phyloP scores from a whole-genome alignment of 2,329 filamentous ascomycete species.

The Tolypocladium tropicale region DNA sequence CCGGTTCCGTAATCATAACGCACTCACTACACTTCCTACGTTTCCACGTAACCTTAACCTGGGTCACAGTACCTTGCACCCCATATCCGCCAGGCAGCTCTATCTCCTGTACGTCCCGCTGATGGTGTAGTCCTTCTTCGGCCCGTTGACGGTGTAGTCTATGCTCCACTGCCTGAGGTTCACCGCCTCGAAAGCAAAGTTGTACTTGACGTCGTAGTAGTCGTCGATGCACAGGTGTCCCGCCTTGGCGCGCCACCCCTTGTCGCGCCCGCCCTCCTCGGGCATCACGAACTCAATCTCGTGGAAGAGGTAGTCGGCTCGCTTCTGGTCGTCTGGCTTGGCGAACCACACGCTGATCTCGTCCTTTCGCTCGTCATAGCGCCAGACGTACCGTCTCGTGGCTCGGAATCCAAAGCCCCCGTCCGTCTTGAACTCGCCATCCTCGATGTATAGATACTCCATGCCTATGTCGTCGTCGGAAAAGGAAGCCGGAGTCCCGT shows the following conservation, averaged over 20 bases:
- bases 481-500: not conserved
- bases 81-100: not conserved
- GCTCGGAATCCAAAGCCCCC: conserved; percentile 48
- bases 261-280: conserved; percentile 14
- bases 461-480: conserved; percentile 25
- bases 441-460: conserved; percentile 61
- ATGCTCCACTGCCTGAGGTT: conserved; percentile 48
- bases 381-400: conserved; percentile 59
- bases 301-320: conserved; percentile 67
- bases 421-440: conserved; percentile 52
- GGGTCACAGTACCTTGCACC: too few relatives aligned
- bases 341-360: conserved; percentile 64
- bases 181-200: conserved; percentile 52
- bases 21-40: too few relatives aligned
- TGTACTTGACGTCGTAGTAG: conserved; percentile 59
- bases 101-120: conserved; percentile 39
- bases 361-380: conserved; percentile 53
- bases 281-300: conserved; percentile 51
- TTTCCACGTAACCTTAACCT: too few relatives aligned
- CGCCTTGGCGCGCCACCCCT: conserved; percentile 53
- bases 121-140: conserved; percentile 63
- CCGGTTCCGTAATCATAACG: too few relatives aligned
- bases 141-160: conserved; percentile 57
- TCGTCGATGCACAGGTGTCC: conserved; percentile 63
- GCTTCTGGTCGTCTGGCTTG: conserved; percentile 48